Evolutionary conservation across 305 asterid species (phyloP).

Genomic region (Fraxinus latifolia): DNA sequence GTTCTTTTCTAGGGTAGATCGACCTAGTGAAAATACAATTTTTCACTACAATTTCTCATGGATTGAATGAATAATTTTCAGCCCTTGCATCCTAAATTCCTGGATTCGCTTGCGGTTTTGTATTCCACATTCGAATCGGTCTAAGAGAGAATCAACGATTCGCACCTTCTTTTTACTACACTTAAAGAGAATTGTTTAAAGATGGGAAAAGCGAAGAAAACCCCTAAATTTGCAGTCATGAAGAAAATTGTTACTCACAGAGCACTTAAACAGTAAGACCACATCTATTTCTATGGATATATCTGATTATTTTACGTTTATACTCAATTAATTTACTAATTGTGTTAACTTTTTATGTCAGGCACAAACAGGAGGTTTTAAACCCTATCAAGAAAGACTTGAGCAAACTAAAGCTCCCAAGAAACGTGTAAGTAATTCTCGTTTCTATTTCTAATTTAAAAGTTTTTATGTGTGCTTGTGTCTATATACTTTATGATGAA

Average conservation of each 20-base stretch:
- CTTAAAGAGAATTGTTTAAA: neutral
- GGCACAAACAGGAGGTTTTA: slow-evolving; percentile 76
- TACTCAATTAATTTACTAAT: neutral
- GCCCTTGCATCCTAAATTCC: no score
- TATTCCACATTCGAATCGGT: neutral
- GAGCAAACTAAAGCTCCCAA: slow-evolving; percentile 70
- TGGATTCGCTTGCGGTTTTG: neutral
- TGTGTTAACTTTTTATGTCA: slow-evolving; percentile 23
- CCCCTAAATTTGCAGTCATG: slow-evolving; percentile 85
- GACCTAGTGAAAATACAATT: no score
- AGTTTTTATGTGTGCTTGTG: neutral
- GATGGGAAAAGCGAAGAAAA: slow-evolving; percentile 89
- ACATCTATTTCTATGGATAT: neutral
- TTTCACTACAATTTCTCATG: no score
- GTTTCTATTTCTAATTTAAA: neutral
- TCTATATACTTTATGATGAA: neutral
- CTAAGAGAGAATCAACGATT: neutral
- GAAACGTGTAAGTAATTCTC: slow-evolving; percentile 62
- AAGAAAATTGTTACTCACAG: slow-evolving; percentile 67
- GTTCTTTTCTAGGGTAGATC: no score
- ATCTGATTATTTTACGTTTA: neutral
- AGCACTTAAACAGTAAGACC: slow-evolving; percentile 68
- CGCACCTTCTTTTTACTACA: neutral
- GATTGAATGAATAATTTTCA: no score
- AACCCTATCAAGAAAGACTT: slow-evolving; percentile 88